Conservation (phyloP, 176 grass and related monocot species). For the Rhynchospora tenuis region DNA sequence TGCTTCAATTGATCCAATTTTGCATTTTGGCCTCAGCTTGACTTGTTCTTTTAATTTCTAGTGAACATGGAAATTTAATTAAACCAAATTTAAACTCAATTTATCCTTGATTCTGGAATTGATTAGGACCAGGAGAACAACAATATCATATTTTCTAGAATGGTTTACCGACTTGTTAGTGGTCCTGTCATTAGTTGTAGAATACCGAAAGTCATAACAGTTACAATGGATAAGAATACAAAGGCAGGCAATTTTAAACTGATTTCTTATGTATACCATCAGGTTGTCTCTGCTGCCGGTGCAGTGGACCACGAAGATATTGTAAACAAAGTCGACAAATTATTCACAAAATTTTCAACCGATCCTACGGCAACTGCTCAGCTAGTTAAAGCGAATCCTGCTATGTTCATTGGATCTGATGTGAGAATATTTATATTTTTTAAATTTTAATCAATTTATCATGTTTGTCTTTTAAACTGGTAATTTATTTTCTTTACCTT, state of each 20-base stretch:
- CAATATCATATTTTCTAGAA: not conserved
- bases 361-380: conserved; percentile 80
- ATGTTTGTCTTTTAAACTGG: conserved; percentile 13
- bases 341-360: conserved; percentile 81
- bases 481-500: conserved; percentile 11
- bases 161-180: not conserved
- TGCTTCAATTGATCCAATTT: not conserved
- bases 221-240: not conserved
- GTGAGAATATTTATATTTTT: conserved; percentile 40
- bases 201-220: not conserved
- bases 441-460: not conserved
- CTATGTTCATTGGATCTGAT: conserved; percentile 85
- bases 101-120: not conserved
- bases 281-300: conserved; percentile 97
- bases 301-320: conserved; percentile 74
- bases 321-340: conserved; percentile 60
- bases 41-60: not conserved
- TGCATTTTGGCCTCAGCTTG: not conserved
- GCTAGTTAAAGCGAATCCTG: conserved; percentile 64
- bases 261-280: conserved; percentile 12
- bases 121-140: not conserved
- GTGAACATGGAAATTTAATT: not conserved
- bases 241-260: not conserved
- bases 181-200: not conserved
- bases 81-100: not conserved